Percentiles rank a stretch among this genome's conserved stretches.
phyloP scores from a whole-genome alignment of 148 eudicot species.

The Bassia scoparia region DNA sequence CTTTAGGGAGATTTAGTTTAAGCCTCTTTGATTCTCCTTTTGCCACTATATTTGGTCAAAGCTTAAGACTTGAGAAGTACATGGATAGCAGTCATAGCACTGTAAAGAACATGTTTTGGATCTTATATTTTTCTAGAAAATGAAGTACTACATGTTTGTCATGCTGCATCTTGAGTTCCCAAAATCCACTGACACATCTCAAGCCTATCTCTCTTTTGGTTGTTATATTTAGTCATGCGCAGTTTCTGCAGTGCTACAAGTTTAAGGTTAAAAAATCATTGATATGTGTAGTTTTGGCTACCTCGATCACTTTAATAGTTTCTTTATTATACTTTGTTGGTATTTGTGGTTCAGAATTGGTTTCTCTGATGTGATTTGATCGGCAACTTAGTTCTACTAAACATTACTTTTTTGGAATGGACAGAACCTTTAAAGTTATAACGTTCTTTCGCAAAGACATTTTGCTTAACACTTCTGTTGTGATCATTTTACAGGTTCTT shows the following conservation, averaged over 20 bases:
- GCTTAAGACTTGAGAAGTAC: too few relatives aligned
- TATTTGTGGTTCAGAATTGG: too few relatives aligned
- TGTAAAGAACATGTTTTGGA: not conserved
- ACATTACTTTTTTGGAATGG: too few relatives aligned
- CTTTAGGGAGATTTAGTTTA: not conserved
- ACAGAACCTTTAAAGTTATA: not conserved
- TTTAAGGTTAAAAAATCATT: not conserved
- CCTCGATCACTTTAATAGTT: not conserved
- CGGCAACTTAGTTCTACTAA: too few relatives aligned
- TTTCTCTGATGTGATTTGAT: too few relatives aligned
- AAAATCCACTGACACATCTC: not conserved
- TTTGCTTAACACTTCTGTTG: not conserved
- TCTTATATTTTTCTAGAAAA: not conserved
- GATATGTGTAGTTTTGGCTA: not conserved
- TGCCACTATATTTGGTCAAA: not conserved
- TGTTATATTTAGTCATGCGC: not conserved
- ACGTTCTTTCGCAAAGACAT: not conserved
- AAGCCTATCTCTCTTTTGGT: not conserved
- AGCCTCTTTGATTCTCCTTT: not conserved
- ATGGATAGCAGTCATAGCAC: too few relatives aligned
- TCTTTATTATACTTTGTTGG: too few relatives aligned
- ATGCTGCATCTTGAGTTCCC: not conserved
- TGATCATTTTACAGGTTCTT: constrained; percentile 52
- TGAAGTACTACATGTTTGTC: not conserved
- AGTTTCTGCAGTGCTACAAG: not conserved